Conservation (phyloP, 2,329 filamentous ascomycete species). For the Arthroderma uncinatum region DNA sequence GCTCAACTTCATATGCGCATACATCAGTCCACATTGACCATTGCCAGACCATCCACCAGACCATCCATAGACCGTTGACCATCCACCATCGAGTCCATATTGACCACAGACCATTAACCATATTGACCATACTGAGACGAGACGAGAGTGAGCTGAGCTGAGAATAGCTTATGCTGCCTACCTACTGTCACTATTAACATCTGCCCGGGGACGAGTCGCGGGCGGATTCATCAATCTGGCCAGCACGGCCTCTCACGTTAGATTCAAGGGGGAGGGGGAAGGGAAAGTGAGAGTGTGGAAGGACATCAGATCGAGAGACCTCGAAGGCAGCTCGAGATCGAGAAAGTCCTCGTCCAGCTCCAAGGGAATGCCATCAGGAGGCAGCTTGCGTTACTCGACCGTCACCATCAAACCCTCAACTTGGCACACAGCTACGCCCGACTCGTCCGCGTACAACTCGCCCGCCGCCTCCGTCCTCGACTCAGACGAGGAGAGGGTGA, state of each 20-base stretch:
- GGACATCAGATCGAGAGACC: slow-evolving; percentile 10
- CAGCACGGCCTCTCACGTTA: slow-evolving; percentile 3
- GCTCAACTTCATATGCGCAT: too few relatives aligned
- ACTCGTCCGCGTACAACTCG: slow-evolving; percentile 36
- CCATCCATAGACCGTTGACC: too few relatives aligned
- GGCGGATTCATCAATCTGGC: background rate
- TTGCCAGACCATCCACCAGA: too few relatives aligned
- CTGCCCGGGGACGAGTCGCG: background rate
- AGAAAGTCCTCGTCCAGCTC: slow-evolving; percentile 1
- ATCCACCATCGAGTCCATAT: too few relatives aligned
- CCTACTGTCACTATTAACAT: background rate
- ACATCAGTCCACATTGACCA: too few relatives aligned
- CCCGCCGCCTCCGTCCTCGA: slow-evolving; percentile 34
- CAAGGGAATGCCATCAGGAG: slow-evolving; percentile 23
- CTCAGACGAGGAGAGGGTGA: slow-evolving; percentile 29
- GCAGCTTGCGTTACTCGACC: slow-evolving; percentile 9
- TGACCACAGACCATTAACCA: too few relatives aligned
- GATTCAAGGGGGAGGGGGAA: slow-evolving; percentile 4
- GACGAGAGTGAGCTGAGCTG: too few relatives aligned
- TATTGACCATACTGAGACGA: too few relatives aligned
- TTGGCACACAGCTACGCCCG: slow-evolving; percentile 31
- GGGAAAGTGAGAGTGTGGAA: slow-evolving; percentile 13
- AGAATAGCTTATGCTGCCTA: too few relatives aligned
- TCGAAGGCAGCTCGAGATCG: background rate
- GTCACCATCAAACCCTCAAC: slow-evolving; percentile 27